A percentile compares a stretch with the other conserved stretches of the same genome.
Evolutionary conservation across 2,329 filamentous ascomycete species (phyloP).

Genomic region (Fusarium sororula): DNA sequence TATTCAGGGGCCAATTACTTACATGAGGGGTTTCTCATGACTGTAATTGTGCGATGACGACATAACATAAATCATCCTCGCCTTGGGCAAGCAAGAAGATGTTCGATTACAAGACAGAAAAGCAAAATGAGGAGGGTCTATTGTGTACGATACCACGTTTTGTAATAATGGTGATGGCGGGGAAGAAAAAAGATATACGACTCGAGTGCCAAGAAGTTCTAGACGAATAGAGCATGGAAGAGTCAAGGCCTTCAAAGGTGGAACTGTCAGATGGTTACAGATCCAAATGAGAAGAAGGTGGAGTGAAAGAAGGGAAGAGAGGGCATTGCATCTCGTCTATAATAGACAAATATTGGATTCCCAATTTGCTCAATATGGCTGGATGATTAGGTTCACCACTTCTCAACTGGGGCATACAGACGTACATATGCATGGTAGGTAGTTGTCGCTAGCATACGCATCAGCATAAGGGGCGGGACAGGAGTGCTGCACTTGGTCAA

Average conservation of each 20-base stretch:
- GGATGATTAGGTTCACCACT: constrained; percentile 31
- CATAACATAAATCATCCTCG: neutral
- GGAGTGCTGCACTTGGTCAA: constrained; percentile 13
- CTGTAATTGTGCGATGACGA: neutral
- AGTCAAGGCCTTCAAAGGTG: neutral
- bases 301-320: constrained; percentile 1
- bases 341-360: constrained; percentile 37
- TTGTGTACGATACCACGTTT: constrained; percentile 42
- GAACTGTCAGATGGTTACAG: neutral
- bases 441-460: constrained; percentile 25
- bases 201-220: constrained; percentile 12
- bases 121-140: constrained; percentile 11
- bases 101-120: constrained; percentile 11
- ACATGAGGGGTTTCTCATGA: neutral
- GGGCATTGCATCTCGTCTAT: constrained; percentile 12
- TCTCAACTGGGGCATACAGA: constrained; percentile 25
- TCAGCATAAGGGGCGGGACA: constrained; percentile 13
- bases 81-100: neutral
- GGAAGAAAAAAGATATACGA: constrained; percentile 18
- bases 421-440: constrained; percentile 17
- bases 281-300: constrained; percentile 8
- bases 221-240: constrained; percentile 1
- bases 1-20: neutral
- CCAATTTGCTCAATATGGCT: constrained; percentile 24
- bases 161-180: constrained; percentile 36